These are phyloP conservation scores for Sonneratia caseolaris DNA, from an alignment of 345 rosid genomes.

Conservation along the genomic window DNA sequence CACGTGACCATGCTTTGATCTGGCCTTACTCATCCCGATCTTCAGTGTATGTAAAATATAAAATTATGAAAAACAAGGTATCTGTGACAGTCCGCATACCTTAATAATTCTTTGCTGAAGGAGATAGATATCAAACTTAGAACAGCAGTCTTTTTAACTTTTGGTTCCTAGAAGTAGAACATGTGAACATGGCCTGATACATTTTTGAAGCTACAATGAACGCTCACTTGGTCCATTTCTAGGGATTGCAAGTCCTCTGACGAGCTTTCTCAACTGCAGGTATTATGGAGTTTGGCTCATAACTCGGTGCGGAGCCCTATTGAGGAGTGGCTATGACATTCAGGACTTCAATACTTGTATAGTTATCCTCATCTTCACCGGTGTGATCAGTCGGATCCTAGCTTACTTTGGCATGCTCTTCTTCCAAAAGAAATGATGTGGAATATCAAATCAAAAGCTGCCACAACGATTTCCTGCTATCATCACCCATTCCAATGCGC, in stretches of 20 bases:
- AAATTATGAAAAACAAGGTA: not conserved
- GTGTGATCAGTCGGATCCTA: conserved; percentile 33
- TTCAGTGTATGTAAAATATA: not conserved
- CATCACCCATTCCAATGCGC: not conserved
- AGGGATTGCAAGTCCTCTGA: not conserved
- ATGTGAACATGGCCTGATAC: too few species aligned
- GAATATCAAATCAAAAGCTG: not conserved
- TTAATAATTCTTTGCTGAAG: not conserved
- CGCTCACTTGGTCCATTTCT: not conserved
- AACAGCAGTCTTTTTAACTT: not conserved
- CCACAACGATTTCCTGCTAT: not conserved
- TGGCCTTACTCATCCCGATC: not conserved
- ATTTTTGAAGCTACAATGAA: not conserved
- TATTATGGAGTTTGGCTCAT: conserved; percentile 88
- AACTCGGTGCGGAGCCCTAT: conserved; percentile 70
- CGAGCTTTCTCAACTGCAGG: conserved; percentile 21
- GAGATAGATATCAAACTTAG: not conserved
- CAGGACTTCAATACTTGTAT: conserved; percentile 52
- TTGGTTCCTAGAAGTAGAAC: not conserved
- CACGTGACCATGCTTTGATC: not conserved
- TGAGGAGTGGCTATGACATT: conserved; percentile 47
- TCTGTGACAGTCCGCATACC: not conserved
- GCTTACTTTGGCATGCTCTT: conserved; percentile 67
- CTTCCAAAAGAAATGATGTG: conserved; percentile 54
- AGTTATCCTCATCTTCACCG: conserved; percentile 46